Base-by-base conservation (phyloP, 2,329 filamentous ascomycete species). In the Ascochyta rabiei region DNA sequence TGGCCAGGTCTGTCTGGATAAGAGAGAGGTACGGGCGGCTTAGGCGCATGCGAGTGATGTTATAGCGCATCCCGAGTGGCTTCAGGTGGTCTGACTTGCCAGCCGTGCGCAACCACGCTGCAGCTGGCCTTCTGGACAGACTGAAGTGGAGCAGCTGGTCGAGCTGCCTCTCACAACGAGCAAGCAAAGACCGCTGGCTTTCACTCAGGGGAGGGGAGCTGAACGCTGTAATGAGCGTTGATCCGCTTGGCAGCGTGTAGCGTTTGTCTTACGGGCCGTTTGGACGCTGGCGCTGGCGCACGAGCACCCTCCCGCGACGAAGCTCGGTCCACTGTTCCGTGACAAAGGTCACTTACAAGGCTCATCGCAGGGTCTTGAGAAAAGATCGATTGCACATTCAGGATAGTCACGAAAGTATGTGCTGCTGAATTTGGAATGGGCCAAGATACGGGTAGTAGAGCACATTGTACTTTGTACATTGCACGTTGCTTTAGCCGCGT, bases 41-140 rank as follows among this genome's bases (percentile, higher is more conserved):
- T 59, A 62, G 60, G 57, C 50, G 46, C 52, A 63, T 63, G 61
- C 59, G 56, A 57, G 61, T 63, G 49, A 63, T 65, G 35, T 48
- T 48, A 56, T 65, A 60, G 61, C 56, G 58, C 43, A 42, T 50
- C 48, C 42, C 46, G 41, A 21, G 33, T 41, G 31, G 18, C 39
- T 50, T 53, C 55, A 23, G 28, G 30, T 35, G 23, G 30, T 40
- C 34, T 59, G 50, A 60, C 51, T 63, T 45, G 61, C 43, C 48
- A 40, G 35, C 40, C 23, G 44, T 40, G 40, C 39, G 37, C 37
- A 24, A 15, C 35, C 21, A 24, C 21, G 21, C 18, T 34, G 28
- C 19, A 42, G 21, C 26, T 30, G 12, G 12, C 12, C 4, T 15
- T 10, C 28, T 8, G 26, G 33, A 42, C 18, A 21, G n/a, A 12